A percentile compares a stretch with the other conserved stretches of the same genome.
These are phyloP conservation scores for Cryomyces antarcticus DNA, from an alignment of 495 filamentous ascomycete species.

Conservation along the genomic window DNA sequence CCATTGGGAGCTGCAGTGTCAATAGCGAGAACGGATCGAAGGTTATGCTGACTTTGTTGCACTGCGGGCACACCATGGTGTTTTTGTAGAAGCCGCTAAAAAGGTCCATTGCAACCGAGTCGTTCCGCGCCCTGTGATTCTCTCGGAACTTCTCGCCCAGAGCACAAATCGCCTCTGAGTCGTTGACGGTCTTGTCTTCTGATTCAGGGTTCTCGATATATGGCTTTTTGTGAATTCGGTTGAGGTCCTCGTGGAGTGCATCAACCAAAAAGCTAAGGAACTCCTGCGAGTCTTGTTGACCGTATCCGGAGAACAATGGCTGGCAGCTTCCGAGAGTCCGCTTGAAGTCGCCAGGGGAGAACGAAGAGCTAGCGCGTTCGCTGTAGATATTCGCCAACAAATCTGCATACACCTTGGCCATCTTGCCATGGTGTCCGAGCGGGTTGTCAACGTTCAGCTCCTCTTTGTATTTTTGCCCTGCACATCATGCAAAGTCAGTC, in stretches of 20 bases:
- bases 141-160: slow-evolving; percentile 78
- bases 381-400: slow-evolving; percentile 57
- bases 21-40: slow-evolving; percentile 96
- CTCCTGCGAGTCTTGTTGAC: slow-evolving; percentile 93
- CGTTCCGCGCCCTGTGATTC: slow-evolving; percentile 81
- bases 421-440: slow-evolving; percentile 60
- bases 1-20: slow-evolving; percentile 73
- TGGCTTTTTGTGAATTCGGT: slow-evolving; percentile 83
- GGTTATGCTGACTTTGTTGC: slow-evolving; percentile 90
- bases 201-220: slow-evolving; percentile 97
- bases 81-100: slow-evolving; percentile 98
- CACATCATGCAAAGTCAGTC: background rate
- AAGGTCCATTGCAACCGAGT: slow-evolving; percentile 83
- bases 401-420: slow-evolving; percentile 60
- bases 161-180: slow-evolving; percentile 51
- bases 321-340: slow-evolving; percentile 56
- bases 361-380: slow-evolving; percentile 33
- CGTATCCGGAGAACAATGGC: slow-evolving; percentile 77
- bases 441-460: slow-evolving; percentile 75
- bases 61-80: slow-evolving; percentile 75
- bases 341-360: slow-evolving; percentile 64
- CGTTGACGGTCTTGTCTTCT: slow-evolving; percentile 83
- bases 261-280: slow-evolving; percentile 94
- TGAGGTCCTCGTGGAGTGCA: slow-evolving; percentile 85
- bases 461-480: slow-evolving; percentile 42